Evolutionary conservation across 2,329 filamentous ascomycete species (phyloP).

Genomic region (Aspergillus thermomutatus): DNA sequence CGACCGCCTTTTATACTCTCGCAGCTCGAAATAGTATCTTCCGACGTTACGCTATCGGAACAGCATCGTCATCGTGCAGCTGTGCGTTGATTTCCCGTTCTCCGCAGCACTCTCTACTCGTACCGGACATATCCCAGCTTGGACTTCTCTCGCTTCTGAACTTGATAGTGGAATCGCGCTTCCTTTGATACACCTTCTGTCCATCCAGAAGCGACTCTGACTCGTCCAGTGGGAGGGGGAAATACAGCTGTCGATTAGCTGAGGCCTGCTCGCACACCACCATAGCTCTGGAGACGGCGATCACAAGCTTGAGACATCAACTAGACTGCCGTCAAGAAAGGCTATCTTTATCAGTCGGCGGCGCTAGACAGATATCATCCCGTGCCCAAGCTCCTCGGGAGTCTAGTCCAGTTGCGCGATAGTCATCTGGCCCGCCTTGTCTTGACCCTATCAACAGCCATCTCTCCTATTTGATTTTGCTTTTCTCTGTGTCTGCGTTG

Average conservation of each 20-base stretch:
- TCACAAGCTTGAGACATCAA: slow-evolving; percentile 20
- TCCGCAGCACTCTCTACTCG: slow-evolving; percentile 13
- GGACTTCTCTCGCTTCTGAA: slow-evolving; percentile 12
- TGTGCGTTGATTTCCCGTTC: slow-evolving; percentile 5
- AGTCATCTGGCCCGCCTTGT: slow-evolving; percentile 34
- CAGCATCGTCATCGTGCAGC: slow-evolving; percentile 12
- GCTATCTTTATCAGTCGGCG: slow-evolving; percentile 9
- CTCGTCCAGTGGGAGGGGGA: background rate
- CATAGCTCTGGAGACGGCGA: slow-evolving; percentile 3
- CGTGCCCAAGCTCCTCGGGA: slow-evolving; percentile 20
- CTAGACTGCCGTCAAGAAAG: slow-evolving; percentile 4
- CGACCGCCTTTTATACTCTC: slow-evolving; percentile 9
- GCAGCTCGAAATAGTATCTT: slow-evolving; percentile 7
- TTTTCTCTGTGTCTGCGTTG: slow-evolving; percentile 2
- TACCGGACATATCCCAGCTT: slow-evolving; percentile 4
- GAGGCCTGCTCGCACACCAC: background rate
- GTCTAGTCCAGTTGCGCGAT: slow-evolving; percentile 20
- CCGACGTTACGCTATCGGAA: slow-evolving; percentile 10
- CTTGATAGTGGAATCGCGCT: background rate
- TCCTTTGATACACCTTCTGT: background rate
- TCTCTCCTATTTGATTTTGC: slow-evolving; percentile 2
- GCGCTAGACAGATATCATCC: slow-evolving; percentile 9
- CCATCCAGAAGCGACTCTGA: background rate
- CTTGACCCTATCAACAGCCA: slow-evolving; percentile 20
- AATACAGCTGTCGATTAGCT: background rate